Percentiles rank a stretch among this genome's conserved stretches.
These are phyloP conservation scores for Edaphochlamys debaryana DNA, from an alignment of 139 green algal genomes.

Conservation along the genomic window DNA sequence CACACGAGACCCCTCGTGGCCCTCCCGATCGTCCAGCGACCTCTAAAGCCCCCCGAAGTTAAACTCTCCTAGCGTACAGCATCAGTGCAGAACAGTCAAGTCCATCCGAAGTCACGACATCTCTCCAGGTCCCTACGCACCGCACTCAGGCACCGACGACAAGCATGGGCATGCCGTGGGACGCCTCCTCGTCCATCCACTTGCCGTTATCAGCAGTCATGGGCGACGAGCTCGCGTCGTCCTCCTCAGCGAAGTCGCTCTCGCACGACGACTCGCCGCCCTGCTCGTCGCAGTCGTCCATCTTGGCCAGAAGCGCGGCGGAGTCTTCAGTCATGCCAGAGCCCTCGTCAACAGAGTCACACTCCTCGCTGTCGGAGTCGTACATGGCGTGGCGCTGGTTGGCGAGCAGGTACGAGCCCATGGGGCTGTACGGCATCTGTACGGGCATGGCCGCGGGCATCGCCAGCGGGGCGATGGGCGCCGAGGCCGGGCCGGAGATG, in stretches of 20 bases:
- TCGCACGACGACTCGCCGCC: neutral
- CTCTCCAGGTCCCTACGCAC: too few species aligned
- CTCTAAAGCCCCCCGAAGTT: too few species aligned
- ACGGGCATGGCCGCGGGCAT: neutral
- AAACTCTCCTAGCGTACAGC: too few species aligned
- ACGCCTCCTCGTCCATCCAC: neutral
- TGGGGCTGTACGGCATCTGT: too few species aligned
- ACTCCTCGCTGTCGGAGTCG: conserved; percentile 12
- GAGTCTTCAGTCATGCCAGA: conserved; percentile 31
- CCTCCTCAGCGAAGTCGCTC: neutral
- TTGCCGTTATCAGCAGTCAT: too few species aligned
- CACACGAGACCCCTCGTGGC: too few species aligned
- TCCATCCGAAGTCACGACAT: too few species aligned
- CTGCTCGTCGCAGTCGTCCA: conserved; percentile 4
- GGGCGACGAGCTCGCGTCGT: conserved; percentile 7
- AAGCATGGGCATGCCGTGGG: too few species aligned
- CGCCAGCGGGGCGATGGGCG: neutral
- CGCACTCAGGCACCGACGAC: too few species aligned
- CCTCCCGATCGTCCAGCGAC: too few species aligned
- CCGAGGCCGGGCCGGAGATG: conserved; percentile 1
- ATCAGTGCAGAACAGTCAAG: too few species aligned
- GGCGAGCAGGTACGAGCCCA: neutral
- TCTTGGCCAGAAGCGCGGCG: conserved; percentile 26
- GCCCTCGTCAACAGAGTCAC: conserved; percentile 28
- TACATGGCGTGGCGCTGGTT: conserved; percentile 21